phyloP scores from a whole-genome alignment of 345 rosid species.

The Lepidium africanum region DNA sequence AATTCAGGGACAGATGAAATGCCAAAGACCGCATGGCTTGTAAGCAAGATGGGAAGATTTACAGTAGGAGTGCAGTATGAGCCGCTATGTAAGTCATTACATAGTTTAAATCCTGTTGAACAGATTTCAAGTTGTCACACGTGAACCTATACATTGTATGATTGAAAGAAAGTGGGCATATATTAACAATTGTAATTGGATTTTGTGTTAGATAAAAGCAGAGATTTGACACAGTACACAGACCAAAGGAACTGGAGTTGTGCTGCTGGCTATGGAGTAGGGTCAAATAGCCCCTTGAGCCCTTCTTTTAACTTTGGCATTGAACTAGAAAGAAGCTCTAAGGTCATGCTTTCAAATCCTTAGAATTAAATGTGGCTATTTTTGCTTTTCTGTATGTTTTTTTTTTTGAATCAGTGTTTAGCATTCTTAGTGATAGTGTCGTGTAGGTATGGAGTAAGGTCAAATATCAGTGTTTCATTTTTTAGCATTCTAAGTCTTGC shows the following conservation, averaged over 20 bases:
- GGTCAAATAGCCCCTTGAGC: conserved; percentile 75
- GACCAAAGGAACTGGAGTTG: conserved; percentile 77
- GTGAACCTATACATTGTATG: background rate
- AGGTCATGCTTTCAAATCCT: conserved; percentile 36
- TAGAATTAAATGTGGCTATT: background rate
- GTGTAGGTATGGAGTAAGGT: too few species aligned
- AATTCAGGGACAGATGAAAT: conserved; percentile 44
- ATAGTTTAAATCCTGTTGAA: background rate
- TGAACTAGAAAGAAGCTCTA: conserved; percentile 72
- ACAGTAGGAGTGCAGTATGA: conserved; percentile 80
- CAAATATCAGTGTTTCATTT: background rate
- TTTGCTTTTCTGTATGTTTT: background rate
- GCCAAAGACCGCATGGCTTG: conserved; percentile 77
- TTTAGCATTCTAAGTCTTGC: background rate
- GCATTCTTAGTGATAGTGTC: background rate
- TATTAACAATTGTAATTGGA: background rate
- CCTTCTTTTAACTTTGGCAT: conserved; percentile 85
- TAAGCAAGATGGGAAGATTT: conserved; percentile 81
- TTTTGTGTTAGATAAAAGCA: conserved; percentile 44
- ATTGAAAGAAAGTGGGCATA: conserved; percentile 5
- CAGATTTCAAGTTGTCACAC: background rate
- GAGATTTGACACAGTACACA: conserved; percentile 38
- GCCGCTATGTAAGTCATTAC: conserved; percentile 53
- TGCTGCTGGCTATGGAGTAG: conserved; percentile 80
- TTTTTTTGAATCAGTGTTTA: background rate